Conservation (phyloP, 2,329 filamentous ascomycete species). For the Alternaria burnsii region DNA sequence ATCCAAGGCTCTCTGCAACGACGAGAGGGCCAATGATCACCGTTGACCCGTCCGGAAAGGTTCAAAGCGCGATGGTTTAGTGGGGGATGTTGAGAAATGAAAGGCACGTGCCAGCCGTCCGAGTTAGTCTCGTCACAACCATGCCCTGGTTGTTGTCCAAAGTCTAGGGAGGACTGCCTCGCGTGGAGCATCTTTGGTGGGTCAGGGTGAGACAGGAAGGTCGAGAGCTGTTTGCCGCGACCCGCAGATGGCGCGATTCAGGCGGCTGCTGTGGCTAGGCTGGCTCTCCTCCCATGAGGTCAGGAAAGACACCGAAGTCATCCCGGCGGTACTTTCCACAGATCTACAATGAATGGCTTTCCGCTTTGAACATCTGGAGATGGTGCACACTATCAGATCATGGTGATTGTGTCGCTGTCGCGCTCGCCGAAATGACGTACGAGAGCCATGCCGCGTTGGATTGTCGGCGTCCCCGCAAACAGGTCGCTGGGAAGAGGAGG, state of each 20-base stretch:
- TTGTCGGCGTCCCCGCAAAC: slow-evolving; percentile 14
- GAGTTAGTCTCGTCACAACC: neutral
- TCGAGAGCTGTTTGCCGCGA: slow-evolving; percentile 19
- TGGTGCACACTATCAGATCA: neutral
- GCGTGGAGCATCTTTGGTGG: slow-evolving; percentile 12
- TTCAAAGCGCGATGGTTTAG: slow-evolving; percentile 4
- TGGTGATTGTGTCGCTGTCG: neutral
- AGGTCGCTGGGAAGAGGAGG: slow-evolving; percentile 14
- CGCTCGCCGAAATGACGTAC: slow-evolving; percentile 10
- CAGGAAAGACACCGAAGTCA: slow-evolving; percentile 6
- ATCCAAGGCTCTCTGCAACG: slow-evolving; percentile 19
- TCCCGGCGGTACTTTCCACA: neutral
- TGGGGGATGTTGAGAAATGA: slow-evolving; percentile 14
- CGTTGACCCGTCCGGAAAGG: slow-evolving; percentile 13
- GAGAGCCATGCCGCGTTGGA: neutral
- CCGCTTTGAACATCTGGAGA: slow-evolving; percentile 6
- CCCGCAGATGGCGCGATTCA: slow-evolving; percentile 19
- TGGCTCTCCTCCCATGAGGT: neutral
- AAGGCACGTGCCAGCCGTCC: neutral
- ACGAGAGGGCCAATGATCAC: slow-evolving; percentile 16
- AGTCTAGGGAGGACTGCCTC: slow-evolving; percentile 13
- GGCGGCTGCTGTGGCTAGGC: slow-evolving; percentile 12
- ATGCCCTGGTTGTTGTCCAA: neutral
- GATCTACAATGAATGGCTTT: slow-evolving; percentile 1
- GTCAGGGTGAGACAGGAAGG: slow-evolving; percentile 9